Conservation (phyloP, 352 stramenopile species). For the Pythium utonaiense region DNA sequence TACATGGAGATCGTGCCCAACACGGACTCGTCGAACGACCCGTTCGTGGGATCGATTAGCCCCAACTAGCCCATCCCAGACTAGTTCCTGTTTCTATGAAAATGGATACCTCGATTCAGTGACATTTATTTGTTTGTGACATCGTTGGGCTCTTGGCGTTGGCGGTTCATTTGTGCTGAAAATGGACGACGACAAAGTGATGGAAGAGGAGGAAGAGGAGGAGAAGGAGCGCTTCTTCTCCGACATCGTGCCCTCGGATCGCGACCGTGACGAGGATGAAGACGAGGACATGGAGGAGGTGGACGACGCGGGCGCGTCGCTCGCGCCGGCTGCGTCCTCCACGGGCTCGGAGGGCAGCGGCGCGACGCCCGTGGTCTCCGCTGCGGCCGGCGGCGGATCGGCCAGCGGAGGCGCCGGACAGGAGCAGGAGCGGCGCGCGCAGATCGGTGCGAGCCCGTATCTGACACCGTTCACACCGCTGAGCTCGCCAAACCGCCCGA, state of each 20-base stretch:
- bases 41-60: constrained; percentile 31
- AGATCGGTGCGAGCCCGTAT: constrained; percentile 63
- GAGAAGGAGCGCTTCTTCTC: constrained; percentile 26
- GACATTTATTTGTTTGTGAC: neutral
- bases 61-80: neutral
- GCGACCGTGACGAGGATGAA: constrained; percentile 13
- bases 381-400: constrained; percentile 5
- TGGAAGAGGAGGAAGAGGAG: constrained; percentile 24
- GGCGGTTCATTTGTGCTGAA: neutral
- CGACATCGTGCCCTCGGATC: constrained; percentile 14
- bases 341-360: constrained; percentile 16
- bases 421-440: constrained; percentile 52
- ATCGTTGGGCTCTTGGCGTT: neutral
- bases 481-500: constrained; percentile 47
- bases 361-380: constrained; percentile 2
- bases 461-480: constrained; percentile 66
- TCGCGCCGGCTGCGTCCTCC: constrained; percentile 8
- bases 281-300: constrained; percentile 16
- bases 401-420: constrained; percentile 9
- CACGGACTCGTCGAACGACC: constrained; percentile 33
- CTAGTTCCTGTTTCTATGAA: neutral
- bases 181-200: constrained; percentile 27
- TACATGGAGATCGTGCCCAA: constrained; percentile 43
- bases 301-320: constrained; percentile 13
- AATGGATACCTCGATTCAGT: neutral